Evolutionary conservation across 2,329 filamentous ascomycete species (phyloP).

Genomic region (Nectriaceae sp.): DNA sequence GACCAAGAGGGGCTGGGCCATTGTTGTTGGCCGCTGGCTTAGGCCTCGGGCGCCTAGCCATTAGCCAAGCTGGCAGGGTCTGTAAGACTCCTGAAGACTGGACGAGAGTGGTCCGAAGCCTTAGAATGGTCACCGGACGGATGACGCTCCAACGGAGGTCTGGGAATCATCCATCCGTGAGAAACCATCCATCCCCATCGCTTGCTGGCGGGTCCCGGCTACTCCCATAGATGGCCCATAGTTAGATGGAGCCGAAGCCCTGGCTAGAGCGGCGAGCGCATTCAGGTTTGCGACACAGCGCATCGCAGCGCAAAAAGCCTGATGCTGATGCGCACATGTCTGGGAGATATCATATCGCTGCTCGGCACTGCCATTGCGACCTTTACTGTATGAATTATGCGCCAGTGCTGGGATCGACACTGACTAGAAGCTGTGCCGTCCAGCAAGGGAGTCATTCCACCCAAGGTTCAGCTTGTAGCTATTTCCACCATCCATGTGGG

Average conservation of each 20-base stretch:
- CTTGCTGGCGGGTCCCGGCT: neutral
- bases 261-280: neutral
- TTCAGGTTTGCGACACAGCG: neutral
- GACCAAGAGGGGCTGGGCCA: conserved; percentile 22
- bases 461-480: neutral
- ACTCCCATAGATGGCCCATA: neutral
- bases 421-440: neutral
- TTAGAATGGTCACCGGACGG: conserved; percentile 19
- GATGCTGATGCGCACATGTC: neutral
- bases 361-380: neutral
- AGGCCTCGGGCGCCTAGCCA: conserved; percentile 26
- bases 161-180: neutral
- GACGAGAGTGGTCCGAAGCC: neutral
- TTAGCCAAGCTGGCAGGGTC: conserved; percentile 16
- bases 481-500: neutral
- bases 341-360: neutral
- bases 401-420: neutral
- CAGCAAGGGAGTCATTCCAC: neutral
- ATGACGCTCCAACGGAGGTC: conserved; percentile 12
- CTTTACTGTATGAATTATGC: neutral
- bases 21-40: conserved; percentile 20
- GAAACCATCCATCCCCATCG: neutral
- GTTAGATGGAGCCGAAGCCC: neutral
- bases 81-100: neutral
- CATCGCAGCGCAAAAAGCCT: neutral